Conservation (phyloP, 345 rosid genomes). For the Hibiscus mutabilis region DNA sequence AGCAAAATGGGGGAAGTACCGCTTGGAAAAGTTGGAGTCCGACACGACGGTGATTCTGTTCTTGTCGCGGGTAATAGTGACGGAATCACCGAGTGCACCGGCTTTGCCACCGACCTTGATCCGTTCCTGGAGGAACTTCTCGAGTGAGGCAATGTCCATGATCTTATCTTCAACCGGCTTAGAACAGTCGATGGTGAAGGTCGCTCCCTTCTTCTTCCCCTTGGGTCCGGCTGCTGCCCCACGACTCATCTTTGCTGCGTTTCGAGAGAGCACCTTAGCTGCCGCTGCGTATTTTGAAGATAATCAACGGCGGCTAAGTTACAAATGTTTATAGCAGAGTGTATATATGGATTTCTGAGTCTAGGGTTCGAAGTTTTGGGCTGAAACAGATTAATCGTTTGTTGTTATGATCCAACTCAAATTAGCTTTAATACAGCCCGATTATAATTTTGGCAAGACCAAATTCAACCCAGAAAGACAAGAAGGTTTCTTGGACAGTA, state of each 20-base stretch:
- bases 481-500: too few species aligned
- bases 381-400: background rate
- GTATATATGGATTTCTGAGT: background rate
- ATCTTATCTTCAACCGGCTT: conserved; percentile 80
- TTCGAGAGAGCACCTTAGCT: background rate
- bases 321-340: background rate
- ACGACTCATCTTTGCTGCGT: conserved; percentile 15
- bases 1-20: conserved; percentile 23
- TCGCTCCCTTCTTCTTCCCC: conserved; percentile 60
- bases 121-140: conserved; percentile 74
- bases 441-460: background rate
- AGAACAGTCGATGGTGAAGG: conserved; percentile 50
- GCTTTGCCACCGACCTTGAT: conserved; percentile 86
- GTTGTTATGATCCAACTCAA: background rate
- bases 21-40: conserved; percentile 55
- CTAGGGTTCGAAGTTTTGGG: background rate
- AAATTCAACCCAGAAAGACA: too few species aligned
- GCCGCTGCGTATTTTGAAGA: background rate
- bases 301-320: background rate
- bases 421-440: background rate
- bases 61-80: conserved; percentile 43
- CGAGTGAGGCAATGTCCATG: conserved; percentile 71
- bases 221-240: conserved; percentile 10
- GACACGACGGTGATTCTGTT: conserved; percentile 52
- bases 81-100: conserved; percentile 63